phyloP scores from a whole-genome alignment of 768 basidiomycete genomes.

The Psilocybe tampanensis region DNA sequence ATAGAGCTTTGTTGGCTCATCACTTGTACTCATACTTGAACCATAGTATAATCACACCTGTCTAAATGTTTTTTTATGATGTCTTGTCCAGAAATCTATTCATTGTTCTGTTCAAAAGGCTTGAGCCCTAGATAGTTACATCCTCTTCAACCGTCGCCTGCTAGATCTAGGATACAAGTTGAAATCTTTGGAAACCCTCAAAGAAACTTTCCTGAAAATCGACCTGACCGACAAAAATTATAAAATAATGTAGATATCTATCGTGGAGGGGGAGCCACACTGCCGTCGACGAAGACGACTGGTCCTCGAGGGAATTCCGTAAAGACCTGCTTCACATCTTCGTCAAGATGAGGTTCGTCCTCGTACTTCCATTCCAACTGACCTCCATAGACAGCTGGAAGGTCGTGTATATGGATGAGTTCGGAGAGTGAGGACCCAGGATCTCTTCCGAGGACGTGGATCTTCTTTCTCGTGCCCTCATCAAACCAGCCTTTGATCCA shows the following conservation, averaged over 20 bases:
- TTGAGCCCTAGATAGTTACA: no score
- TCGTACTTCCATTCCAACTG: conserved; percentile 70
- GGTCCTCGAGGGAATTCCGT: conserved; percentile 53
- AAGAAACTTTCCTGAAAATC: no score
- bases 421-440: conserved; percentile 52
- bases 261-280: conserved; percentile 26
- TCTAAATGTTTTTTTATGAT: no score
- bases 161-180: no score
- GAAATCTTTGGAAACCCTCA: no score
- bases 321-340: conserved; percentile 46
- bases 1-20: background rate
- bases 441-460: conserved; percentile 70
- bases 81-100: no score
- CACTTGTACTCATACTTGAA: no score
- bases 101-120: no score
- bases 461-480: conserved; percentile 75
- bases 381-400: conserved; percentile 79
- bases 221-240: background rate
- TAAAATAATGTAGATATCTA: background rate
- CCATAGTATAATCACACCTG: no score
- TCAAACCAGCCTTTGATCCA: conserved; percentile 91
- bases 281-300: conserved; percentile 48
- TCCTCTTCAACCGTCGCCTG: no score
- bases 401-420: conserved; percentile 43
- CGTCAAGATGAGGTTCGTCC: conserved; percentile 68